Conservation (phyloP, 345 rosid genomes). For the Lepidium africanum region DNA sequence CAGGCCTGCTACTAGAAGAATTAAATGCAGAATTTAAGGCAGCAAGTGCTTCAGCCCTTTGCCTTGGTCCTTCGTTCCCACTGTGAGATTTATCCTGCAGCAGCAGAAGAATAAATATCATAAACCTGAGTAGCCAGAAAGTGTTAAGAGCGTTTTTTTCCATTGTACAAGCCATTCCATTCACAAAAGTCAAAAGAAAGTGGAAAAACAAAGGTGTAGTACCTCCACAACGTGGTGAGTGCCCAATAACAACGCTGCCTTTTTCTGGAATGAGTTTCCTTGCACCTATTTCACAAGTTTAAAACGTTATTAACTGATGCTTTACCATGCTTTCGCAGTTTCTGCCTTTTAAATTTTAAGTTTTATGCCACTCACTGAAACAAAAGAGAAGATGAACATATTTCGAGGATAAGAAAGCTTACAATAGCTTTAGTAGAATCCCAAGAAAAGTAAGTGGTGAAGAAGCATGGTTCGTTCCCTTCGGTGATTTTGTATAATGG, state of each 20-base stretch:
- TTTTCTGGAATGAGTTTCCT: slow-evolving; percentile 98
- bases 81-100: slow-evolving; percentile 36
- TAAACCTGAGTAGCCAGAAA: not conserved
- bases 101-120: not conserved
- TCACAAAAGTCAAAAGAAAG: not conserved
- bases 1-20: slow-evolving; percentile 48
- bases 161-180: not conserved
- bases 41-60: slow-evolving; percentile 97
- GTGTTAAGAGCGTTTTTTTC: not conserved
- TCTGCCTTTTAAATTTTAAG: not conserved
- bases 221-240: slow-evolving; percentile 69
- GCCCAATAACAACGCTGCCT: slow-evolving; percentile 80
- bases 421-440: slow-evolving; percentile 73
- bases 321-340: not conserved
- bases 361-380: not conserved
- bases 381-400: not conserved
- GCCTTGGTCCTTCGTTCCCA: slow-evolving; percentile 81
- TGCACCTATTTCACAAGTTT: slow-evolving; percentile 45
- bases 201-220: not conserved
- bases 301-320: not conserved
- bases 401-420: slow-evolving; percentile 21
- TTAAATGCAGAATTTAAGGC: slow-evolving; percentile 82
- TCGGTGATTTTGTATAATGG: slow-evolving; percentile 89
- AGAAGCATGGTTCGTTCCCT: slow-evolving; percentile 97
- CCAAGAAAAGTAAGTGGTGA: slow-evolving; percentile 87